Conservation (phyloP, 169 alveolate species). For the Cryptosporidium sp. region DNA sequence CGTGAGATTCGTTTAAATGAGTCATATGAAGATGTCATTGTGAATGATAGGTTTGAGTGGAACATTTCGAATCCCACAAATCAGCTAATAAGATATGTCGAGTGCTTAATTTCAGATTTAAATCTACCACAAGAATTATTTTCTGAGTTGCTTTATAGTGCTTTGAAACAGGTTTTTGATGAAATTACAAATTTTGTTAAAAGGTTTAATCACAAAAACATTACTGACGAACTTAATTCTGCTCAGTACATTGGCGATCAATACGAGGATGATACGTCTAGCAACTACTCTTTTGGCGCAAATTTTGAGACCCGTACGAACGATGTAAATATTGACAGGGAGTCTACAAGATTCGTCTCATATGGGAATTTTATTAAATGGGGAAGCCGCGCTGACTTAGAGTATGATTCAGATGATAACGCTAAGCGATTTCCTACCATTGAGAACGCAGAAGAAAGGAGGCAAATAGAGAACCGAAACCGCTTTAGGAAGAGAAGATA, state of each 20-base stretch:
- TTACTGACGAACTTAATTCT: neutral
- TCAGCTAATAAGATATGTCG: neutral
- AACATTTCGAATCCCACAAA: conserved; percentile 48
- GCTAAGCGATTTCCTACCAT: conserved; percentile 39
- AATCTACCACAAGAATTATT: conserved; percentile 43
- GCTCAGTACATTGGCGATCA: too few relatives aligned
- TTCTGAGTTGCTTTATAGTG: conserved; percentile 38
- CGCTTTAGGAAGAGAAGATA: conserved; percentile 59
- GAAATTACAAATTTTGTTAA: neutral
- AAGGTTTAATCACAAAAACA: neutral
- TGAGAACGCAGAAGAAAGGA: conserved; percentile 49
- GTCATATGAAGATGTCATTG: conserved; percentile 45
- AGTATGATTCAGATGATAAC: conserved; percentile 66
- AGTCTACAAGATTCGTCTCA: conserved; percentile 15
- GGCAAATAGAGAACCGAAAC: conserved; percentile 64
- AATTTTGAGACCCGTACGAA: neutral
- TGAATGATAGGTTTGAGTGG: conserved; percentile 61
- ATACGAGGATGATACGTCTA: conserved; percentile 55
- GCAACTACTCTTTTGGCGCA: conserved; percentile 37
- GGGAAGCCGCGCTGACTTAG: conserved; percentile 68
- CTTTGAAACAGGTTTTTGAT: conserved; percentile 47
- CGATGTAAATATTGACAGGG: neutral
- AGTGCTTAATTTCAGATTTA: conserved; percentile 28
- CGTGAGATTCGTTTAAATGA: conserved; percentile 41
- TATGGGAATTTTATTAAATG: conserved; percentile 19